Evolutionary conservation across 345 rosid genomes (phyloP).

Genomic region (Populus davidiana): DNA sequence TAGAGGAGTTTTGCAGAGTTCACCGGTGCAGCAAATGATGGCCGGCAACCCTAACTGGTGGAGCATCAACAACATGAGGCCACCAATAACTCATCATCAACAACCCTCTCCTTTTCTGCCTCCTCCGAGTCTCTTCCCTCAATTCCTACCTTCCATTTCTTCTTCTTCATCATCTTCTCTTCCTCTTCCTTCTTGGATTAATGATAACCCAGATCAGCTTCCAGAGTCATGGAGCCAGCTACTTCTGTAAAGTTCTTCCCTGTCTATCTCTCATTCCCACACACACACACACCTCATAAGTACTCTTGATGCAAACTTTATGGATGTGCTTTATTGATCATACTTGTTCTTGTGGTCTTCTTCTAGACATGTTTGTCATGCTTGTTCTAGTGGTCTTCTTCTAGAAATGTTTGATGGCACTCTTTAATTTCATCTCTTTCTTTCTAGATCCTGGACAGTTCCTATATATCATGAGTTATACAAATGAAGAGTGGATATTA

Average conservation of each 20-base stretch:
- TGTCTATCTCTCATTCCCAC: conserved; percentile 5
- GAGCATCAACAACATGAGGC: conserved; percentile 63
- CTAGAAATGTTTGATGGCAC: not conserved
- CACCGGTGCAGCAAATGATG: conserved; percentile 79
- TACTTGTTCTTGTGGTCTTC: not conserved
- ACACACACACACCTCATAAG: too few relatives aligned
- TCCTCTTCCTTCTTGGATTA: conserved; percentile 46
- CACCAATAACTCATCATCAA: conserved; percentile 46
- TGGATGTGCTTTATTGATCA: not conserved
- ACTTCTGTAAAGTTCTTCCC: conserved; percentile 39
- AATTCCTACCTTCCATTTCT: conserved; percentile 29
- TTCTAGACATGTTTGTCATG: not conserved
- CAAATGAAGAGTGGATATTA: not conserved
- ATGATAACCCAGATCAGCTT: conserved; percentile 56
- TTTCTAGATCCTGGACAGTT: not conserved
- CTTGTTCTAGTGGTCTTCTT: not conserved
- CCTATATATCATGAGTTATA: not conserved
- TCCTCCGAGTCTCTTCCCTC: conserved; percentile 35
- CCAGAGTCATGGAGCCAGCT: conserved; percentile 92
- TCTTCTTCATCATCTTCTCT: conserved; percentile 55
- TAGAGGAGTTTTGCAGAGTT: conserved; percentile 67
- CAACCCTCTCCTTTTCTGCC: conserved; percentile 34
- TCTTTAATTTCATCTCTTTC: not conserved
- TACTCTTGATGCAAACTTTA: not conserved
- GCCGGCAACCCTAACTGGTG: conserved; percentile 88